These are phyloP conservation scores for Chrysanthemum lavandulifolium DNA, from an alignment of 129 eudicot genomes.

Conservation along the genomic window DNA sequence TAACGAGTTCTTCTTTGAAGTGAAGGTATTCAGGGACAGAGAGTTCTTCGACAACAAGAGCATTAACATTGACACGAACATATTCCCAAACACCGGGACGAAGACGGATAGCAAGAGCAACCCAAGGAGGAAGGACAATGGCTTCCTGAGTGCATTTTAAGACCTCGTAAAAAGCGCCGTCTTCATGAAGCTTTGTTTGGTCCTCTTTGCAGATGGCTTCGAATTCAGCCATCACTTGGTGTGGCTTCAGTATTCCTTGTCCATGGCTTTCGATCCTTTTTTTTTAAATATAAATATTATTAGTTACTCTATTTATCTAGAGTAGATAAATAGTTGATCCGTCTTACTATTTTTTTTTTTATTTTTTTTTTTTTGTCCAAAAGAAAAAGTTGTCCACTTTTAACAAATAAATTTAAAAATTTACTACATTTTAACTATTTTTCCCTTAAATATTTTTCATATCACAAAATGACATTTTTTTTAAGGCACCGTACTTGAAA, in stretches of 20 bases:
- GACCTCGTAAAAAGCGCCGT: slow-evolving; percentile 78
- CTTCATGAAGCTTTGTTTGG: slow-evolving; percentile 42
- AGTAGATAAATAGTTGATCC: too few relatives aligned
- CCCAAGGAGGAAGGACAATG: slow-evolving; percentile 77
- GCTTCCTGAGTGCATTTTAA: slow-evolving; percentile 95
- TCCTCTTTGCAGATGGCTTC: slow-evolving; percentile 56
- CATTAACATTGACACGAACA: slow-evolving; percentile 64
- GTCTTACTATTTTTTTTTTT: too few relatives aligned
- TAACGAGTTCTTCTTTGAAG: slow-evolving; percentile 74
- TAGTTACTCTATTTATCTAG: too few relatives aligned
- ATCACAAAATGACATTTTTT: too few relatives aligned
- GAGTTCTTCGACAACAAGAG: slow-evolving; percentile 63
- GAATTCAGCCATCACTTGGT: slow-evolving; percentile 80
- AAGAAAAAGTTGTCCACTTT: too few relatives aligned
- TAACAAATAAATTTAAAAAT: too few relatives aligned
- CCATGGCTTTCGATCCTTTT: slow-evolving; percentile 78
- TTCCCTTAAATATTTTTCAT: too few relatives aligned
- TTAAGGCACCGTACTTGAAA: too few relatives aligned
- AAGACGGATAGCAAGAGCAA: slow-evolving; percentile 82
- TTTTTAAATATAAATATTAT: too few relatives aligned
- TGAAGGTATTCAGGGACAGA: slow-evolving; percentile 69
- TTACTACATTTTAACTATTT: too few relatives aligned
- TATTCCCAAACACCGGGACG: slow-evolving; percentile 98
- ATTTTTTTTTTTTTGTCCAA: too few relatives aligned
- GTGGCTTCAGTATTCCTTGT: slow-evolving; percentile 79